These are phyloP conservation scores for Blastocystis sp. DNA, from an alignment of 352 stramenopile species.

Conservation along the genomic window DNA sequence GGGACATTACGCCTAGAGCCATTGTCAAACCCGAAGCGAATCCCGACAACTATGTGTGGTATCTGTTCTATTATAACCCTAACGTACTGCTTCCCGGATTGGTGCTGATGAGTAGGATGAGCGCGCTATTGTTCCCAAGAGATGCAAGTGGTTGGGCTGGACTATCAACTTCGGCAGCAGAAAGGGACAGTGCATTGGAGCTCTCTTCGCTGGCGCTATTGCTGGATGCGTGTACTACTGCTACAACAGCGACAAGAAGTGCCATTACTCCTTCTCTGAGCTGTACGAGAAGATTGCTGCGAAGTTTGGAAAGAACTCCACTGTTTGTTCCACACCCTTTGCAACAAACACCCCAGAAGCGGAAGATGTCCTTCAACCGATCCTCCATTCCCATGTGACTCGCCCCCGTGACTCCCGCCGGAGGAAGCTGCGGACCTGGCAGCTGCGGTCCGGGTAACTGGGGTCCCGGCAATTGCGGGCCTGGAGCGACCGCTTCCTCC, in stretches of 20 bases:
- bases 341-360: conserved; percentile 11
- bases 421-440: conserved; percentile 8
- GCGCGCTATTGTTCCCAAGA: background rate
- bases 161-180: background rate
- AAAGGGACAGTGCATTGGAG: background rate
- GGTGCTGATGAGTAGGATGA: background rate
- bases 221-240: background rate
- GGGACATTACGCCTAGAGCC: background rate
- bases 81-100: background rate
- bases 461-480: background rate
- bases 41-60: background rate
- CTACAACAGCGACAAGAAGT: conserved; percentile 20
- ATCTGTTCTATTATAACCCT: background rate
- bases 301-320: background rate
- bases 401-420: background rate
- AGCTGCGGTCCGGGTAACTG: background rate
- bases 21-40: background rate
- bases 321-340: background rate
- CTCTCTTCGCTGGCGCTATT: background rate
- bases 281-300: background rate
- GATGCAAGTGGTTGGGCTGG: background rate
- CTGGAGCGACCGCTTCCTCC: background rate
- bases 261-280: conserved; percentile 2
- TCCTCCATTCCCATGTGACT: conserved; percentile 15
- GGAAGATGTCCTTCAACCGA: conserved; percentile 34